Evolutionary conservation across 2,329 filamentous ascomycete genomes (phyloP).

Genomic region (Aaosphaeria arxii): DNA sequence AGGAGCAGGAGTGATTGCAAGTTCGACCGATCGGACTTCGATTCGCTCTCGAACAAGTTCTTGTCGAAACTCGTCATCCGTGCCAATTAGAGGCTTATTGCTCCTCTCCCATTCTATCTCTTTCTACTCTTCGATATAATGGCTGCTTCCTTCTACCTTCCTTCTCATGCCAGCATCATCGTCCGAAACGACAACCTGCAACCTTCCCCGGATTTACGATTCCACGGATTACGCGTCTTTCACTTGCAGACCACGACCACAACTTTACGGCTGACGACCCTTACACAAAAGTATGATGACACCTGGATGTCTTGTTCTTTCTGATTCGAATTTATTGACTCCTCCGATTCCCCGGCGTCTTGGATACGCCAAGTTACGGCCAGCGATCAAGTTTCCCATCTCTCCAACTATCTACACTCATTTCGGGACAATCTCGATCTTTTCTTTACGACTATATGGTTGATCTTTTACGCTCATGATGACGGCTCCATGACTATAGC

Average conservation of each 20-base stretch:
- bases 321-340: slow-evolving; percentile 24
- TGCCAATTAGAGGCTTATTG: slow-evolving; percentile 61
- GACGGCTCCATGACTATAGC: slow-evolving; percentile 10
- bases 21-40: slow-evolving; percentile 90
- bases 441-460: slow-evolving; percentile 18
- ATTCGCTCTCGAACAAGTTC: slow-evolving; percentile 96
- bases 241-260: slow-evolving; percentile 18
- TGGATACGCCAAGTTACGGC: slow-evolving; percentile 31
- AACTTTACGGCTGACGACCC: slow-evolving; percentile 31
- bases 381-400: slow-evolving; percentile 11
- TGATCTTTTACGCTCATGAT: slow-evolving; percentile 22
- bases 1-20: slow-evolving; percentile 73
- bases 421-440: slow-evolving; percentile 16
- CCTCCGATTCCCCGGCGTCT: slow-evolving; percentile 38
- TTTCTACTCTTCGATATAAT: slow-evolving; percentile 10
- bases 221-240: slow-evolving; percentile 29
- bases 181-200: slow-evolving; percentile 18
- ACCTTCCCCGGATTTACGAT: slow-evolving; percentile 26
- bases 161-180: slow-evolving; percentile 22
- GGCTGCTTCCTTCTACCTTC: slow-evolving; percentile 16
- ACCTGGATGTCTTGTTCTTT: slow-evolving; percentile 10
- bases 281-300: slow-evolving; percentile 25
- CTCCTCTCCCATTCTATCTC: slow-evolving; percentile 4
- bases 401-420: slow-evolving; percentile 29
- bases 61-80: slow-evolving; percentile 94